phyloP scores from a whole-genome alignment of 1,284 basidiomycete species.

The Vanrija humicola region DNA sequence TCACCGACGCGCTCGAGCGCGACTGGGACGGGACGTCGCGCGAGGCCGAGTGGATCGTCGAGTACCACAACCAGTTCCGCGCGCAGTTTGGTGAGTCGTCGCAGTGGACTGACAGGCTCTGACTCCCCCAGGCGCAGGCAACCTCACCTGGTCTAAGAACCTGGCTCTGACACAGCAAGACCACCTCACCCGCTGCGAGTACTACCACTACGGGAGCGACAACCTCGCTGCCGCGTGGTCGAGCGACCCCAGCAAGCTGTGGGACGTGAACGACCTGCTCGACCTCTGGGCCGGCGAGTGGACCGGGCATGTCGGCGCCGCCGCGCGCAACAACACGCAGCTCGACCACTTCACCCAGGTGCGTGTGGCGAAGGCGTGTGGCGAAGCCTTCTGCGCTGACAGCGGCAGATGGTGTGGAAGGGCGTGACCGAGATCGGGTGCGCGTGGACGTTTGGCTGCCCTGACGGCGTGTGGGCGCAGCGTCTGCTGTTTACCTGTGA shows the following conservation, averaged over 20 bases:
- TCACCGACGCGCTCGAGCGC: background rate
- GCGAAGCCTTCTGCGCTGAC: no score
- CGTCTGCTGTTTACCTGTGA: no score
- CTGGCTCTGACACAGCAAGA: background rate
- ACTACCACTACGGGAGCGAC: slow-evolving; percentile 7
- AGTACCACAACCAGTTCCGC: slow-evolving; percentile 13
- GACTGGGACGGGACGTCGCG: slow-evolving; percentile 3
- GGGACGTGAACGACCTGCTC: background rate
- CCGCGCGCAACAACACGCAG: slow-evolving; percentile 4
- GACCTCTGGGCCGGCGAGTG: slow-evolving; percentile 11
- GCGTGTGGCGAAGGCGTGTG: no score
- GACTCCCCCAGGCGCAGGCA: no score
- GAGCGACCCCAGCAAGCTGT: no score
- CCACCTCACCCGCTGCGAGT: background rate
- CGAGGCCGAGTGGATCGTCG: slow-evolving; percentile 2
- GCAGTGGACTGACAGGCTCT: background rate
- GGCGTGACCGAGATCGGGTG: slow-evolving; percentile 38
- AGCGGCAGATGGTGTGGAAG: slow-evolving; percentile 42
- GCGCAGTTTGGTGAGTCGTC: slow-evolving; percentile 1
- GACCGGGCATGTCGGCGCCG: slow-evolving; percentile 8
- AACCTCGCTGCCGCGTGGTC: slow-evolving; percentile 4
- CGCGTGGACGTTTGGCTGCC: slow-evolving; percentile 3
- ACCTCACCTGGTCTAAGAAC: slow-evolving; percentile 1
- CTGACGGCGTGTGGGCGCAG: no score
- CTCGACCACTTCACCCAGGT: slow-evolving; percentile 28